Evolutionary conservation across 192 early-diverging fungal species (phyloP), one percentile per base, ranked within the genome.

Genomic region (Rhizoclosmatium sp.): DNA sequence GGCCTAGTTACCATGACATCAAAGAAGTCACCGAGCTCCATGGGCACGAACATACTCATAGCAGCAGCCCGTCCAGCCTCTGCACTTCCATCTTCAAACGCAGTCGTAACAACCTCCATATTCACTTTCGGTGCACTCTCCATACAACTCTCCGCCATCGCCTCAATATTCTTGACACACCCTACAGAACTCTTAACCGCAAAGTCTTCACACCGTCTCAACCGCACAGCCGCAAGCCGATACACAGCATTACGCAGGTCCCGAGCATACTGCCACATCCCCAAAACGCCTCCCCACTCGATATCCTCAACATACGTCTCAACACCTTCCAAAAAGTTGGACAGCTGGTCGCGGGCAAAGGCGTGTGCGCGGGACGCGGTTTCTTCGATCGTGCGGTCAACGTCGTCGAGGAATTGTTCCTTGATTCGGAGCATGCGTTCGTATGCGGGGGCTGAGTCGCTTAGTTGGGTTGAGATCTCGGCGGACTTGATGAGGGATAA

Each of bases 231-330:
- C 39, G 89, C 86, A 46, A 81, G 69, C n/a, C 76, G 47, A 71
- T 82, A 87, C 0, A 88, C 76, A 4, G 80, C 66, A 31, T 86
- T 83, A 2, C 92, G 85, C 71, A 99, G 83, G 62, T 93, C 92
- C 58, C 91, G 86, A 14, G 96, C 94, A 84, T 97, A 99, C 59
- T 91, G 87, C 95, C 95, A 96, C 48, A 94, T 89, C 68, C 93
- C 90, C 16, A 95, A 76, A 49, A 96, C 76, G 42, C 97, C 96
- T 41, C 90, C 88, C 84, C 93, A 99, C 59, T 93, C 87, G 10
- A 95, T 88, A 23, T 87, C 80, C 49, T 91, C 89, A 31, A 90
- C 83, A 72, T 91, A 89, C 16, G 87, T 82, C 75, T 94, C 91
- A 44, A 97, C 82, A 41, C 95, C 85, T 44, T 91, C 87, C 56